These are phyloP conservation scores for Termitomyces sp. DNA, from an alignment of 768 basidiomycete species.

Conservation along the genomic window DNA sequence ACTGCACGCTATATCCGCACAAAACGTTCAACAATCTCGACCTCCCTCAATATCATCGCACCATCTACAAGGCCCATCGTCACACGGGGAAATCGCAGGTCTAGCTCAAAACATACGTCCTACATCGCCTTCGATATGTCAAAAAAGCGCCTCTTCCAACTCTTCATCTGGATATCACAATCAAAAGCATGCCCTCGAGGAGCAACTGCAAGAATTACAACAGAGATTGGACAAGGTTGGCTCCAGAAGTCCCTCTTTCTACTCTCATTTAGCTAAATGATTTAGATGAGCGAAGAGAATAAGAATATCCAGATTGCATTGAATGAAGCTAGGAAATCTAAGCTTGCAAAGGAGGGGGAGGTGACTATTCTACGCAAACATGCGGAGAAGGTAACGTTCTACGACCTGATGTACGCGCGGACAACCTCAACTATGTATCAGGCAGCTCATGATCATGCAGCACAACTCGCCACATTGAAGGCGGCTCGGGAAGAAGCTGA, in stretches of 20 bases:
- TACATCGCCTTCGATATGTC: background rate
- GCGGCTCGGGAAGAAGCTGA: conserved; percentile 58
- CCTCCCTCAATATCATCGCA: conserved; percentile 5
- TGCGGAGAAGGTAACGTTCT: conserved; percentile 54
- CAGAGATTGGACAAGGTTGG: conserved; percentile 44
- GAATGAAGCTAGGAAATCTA: conserved; percentile 42
- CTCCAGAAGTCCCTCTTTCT: background rate
- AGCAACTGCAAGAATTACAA: conserved; percentile 24
- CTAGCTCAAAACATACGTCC: background rate
- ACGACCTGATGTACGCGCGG: background rate
- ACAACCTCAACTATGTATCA: conserved; percentile 17
- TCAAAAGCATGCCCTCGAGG: conserved; percentile 12
- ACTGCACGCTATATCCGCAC: background rate
- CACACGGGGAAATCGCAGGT: background rate
- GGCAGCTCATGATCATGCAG: conserved; percentile 54
- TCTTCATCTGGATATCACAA: background rate
- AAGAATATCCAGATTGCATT: conserved; percentile 37
- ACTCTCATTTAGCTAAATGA: conserved; percentile 10
- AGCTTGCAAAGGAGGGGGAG: conserved; percentile 64
- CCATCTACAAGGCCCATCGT: conserved; percentile 1
- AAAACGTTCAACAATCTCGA: conserved; percentile 9
- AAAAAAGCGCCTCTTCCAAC: background rate
- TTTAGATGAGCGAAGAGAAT: conserved; percentile 48
- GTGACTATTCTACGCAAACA: conserved; percentile 58
- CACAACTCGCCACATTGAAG: conserved; percentile 51